A percentile compares a stretch with the other conserved stretches of the same genome.
phyloP scores from a whole-genome alignment of 192 early-diverging fungal species.

The Coemansia sp. region DNA sequence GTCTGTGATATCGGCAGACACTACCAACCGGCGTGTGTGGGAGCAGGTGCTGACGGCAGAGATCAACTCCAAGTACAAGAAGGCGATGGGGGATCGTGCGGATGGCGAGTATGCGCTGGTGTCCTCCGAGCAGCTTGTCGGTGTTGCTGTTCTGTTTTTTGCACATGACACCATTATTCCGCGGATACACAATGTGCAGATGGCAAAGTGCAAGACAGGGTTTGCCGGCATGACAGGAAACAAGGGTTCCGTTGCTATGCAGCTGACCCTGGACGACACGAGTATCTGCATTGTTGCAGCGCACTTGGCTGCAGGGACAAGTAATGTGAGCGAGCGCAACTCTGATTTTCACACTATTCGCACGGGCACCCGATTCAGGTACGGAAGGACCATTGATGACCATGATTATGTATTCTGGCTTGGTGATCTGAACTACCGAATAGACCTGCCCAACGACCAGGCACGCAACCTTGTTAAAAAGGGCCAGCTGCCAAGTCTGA shows the following conservation, averaged over 20 bases:
- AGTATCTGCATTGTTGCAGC: conserved; percentile 88
- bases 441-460: conserved; percentile 71
- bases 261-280: conserved; percentile 84
- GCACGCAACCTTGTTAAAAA: conserved; percentile 46
- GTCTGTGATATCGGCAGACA: conserved; percentile 68
- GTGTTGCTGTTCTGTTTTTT: conserved; percentile 87
- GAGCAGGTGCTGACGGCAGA: conserved; percentile 39
- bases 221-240: conserved; percentile 95
- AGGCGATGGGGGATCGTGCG: conserved; percentile 18
- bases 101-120: conserved; percentile 72
- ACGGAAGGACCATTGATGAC: conserved; percentile 63
- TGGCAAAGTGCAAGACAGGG: conserved; percentile 88
- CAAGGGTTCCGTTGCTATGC: conserved; percentile 94
- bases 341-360: conserved; percentile 81
- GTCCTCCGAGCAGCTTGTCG: conserved; percentile 85
- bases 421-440: conserved; percentile 94
- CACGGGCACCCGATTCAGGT: conserved; percentile 71
- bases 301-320: conserved; percentile 87
- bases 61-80: conserved; percentile 36
- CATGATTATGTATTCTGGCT: conserved; percentile 86
- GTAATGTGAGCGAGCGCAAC: conserved; percentile 78
- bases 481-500: conserved; percentile 54
- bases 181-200: conserved; percentile 81
- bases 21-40: conserved; percentile 57
- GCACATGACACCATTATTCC: conserved; percentile 67